Base-by-base conservation (phyloP, 106 monocot genomes). In the Acorus gramineus region DNA sequence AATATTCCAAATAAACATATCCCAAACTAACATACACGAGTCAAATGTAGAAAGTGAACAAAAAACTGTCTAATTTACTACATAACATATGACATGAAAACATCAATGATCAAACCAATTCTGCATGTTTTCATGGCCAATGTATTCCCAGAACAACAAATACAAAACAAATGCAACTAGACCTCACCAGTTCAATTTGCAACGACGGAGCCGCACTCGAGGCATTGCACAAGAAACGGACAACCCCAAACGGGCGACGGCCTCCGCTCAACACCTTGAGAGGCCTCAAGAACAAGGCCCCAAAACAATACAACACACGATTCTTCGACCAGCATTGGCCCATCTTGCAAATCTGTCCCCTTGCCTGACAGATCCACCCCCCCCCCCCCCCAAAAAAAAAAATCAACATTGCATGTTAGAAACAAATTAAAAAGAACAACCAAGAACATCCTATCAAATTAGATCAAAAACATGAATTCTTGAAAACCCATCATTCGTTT, bases 151-250 rank as follows among this genome's bases (percentile, higher is more conserved):
- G 13, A 14, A 53, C 59, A 50, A 46, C 42, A 11, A 3, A 4
- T 66, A n/a, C 5, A 42, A 5, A 50, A 42, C 6, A 47, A 62
- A 65, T 43, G 13, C 55, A 0, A 70, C 71, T 50, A 71, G 56
- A 49, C 56, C 71, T 89, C 13, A 89, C 93, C 76, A 89, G 67
- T 69, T 89, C 89, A 62, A 93, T 89, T 67, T 90, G 82, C 63
- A 95, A 64, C 7, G 82, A 76, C 7, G 93, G 81, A 42, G 85
- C 66, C 60, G 72, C 59, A 65, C 60, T 74, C 56, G 93, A 55
- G 60, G 79, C 77, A 45, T 69, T 89, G 50, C 93, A 89, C 53
- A 86, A 70, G 58, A 79, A 76, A n/a, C 69, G 78, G 50, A 73
- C 71, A 2, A 52, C 52, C 9, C 52, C 52, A 52, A 52, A 52